Base-by-base conservation (phyloP, 805 yeast genomes). In the Vanderwaltozyma polyspora region DNA sequence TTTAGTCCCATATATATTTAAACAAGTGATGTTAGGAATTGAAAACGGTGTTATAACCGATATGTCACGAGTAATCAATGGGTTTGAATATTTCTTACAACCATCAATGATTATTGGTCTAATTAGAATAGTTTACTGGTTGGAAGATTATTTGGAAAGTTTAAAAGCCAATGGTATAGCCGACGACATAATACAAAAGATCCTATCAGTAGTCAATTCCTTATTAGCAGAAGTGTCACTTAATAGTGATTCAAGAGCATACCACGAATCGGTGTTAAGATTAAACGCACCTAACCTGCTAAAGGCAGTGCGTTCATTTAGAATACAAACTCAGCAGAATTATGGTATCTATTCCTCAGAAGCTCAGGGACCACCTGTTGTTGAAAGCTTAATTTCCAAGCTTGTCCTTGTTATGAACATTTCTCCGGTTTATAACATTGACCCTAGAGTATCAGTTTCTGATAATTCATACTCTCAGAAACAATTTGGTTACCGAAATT, bases 21-120 rank as follows among this genome's bases (percentile, higher is more conserved):
- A 75, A 40, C 87, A 84, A 50, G 78, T 84, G 0, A 63, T 83
- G 10, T 52, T 67, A 12, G 82, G 93, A 1, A 64, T 73, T 32
- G 67, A 69, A 16, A 33, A 42, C 5, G 56, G 67, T 17, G 73
- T 71, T 1, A 57, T 72, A 11, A 64, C 83, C 3, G 79, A 75
- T 42, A 52, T 68, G 8, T 77, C 76, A 4, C 68, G 74, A 4
- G 62, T 85, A 27, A 68, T 67, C 31, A 82, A 81, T 36, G 96
- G 95, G 0, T 63, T 89, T 24, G 96, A 87, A 48, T 85, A 87
- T 48, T 80, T 89, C 44, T 64, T 81, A 29, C 95, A 87, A 48
- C 80, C 84, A 3, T 81, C 83, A 42, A 63, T 89, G 43, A 63
- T 81, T 2, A 63, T 70, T 6, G 69, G 78, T 10, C 49, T 76